These are phyloP conservation scores for Cladobotryum mycophilum DNA, from an alignment of 2,329 filamentous ascomycete species.

Conservation along the genomic window DNA sequence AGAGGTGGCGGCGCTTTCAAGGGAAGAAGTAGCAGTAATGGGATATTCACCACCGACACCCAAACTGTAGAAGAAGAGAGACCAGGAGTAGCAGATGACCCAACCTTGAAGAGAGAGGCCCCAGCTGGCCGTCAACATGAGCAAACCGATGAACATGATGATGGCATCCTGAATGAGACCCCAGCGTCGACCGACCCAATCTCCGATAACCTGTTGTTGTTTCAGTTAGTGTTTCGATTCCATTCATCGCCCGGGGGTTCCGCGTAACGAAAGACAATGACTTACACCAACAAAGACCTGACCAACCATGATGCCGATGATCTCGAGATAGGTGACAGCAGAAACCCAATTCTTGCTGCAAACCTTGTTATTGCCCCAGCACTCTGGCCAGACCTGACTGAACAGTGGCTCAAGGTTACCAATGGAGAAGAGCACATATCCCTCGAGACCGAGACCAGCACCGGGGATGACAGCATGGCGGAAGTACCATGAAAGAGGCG, in stretches of 20 bases:
- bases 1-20: conserved; percentile 82
- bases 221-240: conserved; percentile 5
- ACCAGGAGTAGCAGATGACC: conserved; percentile 96
- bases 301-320: conserved; percentile 89
- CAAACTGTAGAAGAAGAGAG: conserved; percentile 68
- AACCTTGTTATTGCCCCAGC: conserved; percentile 61
- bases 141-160: conserved; percentile 89
- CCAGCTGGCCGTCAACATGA: conserved; percentile 91
- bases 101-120: conserved; percentile 81
- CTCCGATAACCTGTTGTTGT: conserved; percentile 45
- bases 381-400: conserved; percentile 63
- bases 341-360: conserved; percentile 78
- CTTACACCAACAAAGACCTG: conserved; percentile 79
- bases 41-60: conserved; percentile 84
- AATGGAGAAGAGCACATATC: conserved; percentile 95
- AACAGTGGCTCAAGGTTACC: conserved; percentile 86
- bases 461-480: conserved; percentile 87
- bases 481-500: conserved; percentile 80
- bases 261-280: conserved; percentile 8
- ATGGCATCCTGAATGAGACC: conserved; percentile 89
- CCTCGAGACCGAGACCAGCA: conserved; percentile 86
- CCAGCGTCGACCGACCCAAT: conserved; percentile 84
- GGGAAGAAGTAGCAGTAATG: conserved; percentile 91
- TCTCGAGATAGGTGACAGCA: conserved; percentile 84
- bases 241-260: neutral